Percentiles rank a stretch among this genome's conserved stretches.
Evolutionary conservation across 805 yeast genomes (phyloP).

Genomic region (Yarrowia keelungensis): DNA sequence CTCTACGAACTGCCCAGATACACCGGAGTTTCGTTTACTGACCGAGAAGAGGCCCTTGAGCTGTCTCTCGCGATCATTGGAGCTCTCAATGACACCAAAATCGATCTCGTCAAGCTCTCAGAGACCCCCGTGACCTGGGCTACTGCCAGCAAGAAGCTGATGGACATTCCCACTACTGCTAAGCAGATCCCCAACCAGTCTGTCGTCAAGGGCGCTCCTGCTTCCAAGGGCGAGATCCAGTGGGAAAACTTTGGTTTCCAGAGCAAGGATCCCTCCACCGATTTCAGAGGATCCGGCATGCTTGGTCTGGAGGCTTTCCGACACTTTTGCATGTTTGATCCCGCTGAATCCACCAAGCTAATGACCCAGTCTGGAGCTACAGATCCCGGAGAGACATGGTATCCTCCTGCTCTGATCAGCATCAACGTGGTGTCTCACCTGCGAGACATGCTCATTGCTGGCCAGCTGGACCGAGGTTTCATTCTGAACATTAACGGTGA

Average conservation of each 20-base stretch:
- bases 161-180: slow-evolving; percentile 24
- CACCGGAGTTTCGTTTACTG: slow-evolving; percentile 32
- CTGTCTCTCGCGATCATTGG: slow-evolving; percentile 21
- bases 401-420: slow-evolving; percentile 47
- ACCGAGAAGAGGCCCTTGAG: slow-evolving; percentile 14
- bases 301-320: slow-evolving; percentile 31
- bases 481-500: slow-evolving; percentile 19
- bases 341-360: slow-evolving; percentile 23
- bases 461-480: slow-evolving; percentile 24
- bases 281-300: slow-evolving; percentile 47
- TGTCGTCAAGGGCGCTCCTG: slow-evolving; percentile 12
- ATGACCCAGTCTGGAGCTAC: slow-evolving; percentile 17
- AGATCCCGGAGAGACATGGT: slow-evolving; percentile 43
- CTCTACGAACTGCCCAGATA: slow-evolving; percentile 39
- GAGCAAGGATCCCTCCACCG: slow-evolving; percentile 49
- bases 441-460: slow-evolving; percentile 29
- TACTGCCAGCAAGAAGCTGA: slow-evolving; percentile 19
- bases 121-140: slow-evolving; percentile 32
- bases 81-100: slow-evolving; percentile 33
- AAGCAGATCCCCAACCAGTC: slow-evolving; percentile 17
- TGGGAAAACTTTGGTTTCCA: slow-evolving; percentile 52
- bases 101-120: slow-evolving; percentile 4
- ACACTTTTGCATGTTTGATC: slow-evolving; percentile 35
- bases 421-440: slow-evolving; percentile 42
- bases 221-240: slow-evolving; percentile 40